phyloP scores from a whole-genome alignment of 163 green algal genomes.

The Scenedesmus sp. region DNA sequence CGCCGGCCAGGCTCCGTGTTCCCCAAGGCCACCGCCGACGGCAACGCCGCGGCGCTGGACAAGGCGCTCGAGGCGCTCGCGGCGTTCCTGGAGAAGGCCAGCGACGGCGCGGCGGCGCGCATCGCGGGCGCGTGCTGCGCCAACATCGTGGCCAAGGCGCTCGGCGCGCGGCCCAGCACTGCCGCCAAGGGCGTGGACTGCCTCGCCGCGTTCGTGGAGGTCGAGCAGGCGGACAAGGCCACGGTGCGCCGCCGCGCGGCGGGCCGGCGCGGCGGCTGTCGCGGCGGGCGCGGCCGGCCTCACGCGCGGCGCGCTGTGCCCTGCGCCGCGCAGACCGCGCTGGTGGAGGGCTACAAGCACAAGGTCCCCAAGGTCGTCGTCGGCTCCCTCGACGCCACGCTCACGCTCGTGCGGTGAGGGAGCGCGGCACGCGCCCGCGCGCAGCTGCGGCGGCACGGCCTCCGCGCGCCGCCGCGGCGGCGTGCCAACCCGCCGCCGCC shows the following conservation, averaged over 20 bases:
- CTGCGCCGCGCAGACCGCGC: slow-evolving; percentile 49
- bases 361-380: slow-evolving; percentile 97
- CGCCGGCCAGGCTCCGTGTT: slow-evolving; percentile 81
- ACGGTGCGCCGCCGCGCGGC: slow-evolving; percentile 29
- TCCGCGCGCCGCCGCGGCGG: no score
- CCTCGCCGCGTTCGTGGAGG: slow-evolving; percentile 83
- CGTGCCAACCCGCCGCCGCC: background rate
- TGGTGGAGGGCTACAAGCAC: slow-evolving; percentile 79
- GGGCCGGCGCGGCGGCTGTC: no score
- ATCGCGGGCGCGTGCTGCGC: slow-evolving; percentile 67
- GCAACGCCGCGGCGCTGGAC: slow-evolving; percentile 92
- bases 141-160: slow-evolving; percentile 81
- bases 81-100: slow-evolving; percentile 70
- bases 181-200: slow-evolving; percentile 74
- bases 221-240: slow-evolving; percentile 80
- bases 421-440: background rate
- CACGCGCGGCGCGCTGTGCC: no score
- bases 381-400: slow-evolving; percentile 79
- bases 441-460: background rate
- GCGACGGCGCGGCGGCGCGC: slow-evolving; percentile 39
- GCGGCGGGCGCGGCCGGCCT: no score
- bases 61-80: slow-evolving; percentile 88
- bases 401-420: slow-evolving; percentile 73
- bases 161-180: slow-evolving; percentile 85
- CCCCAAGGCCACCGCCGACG: slow-evolving; percentile 82